Evolutionary conservation across 352 stramenopile genomes (phyloP), one percentile per base, ranked within the genome.

Genomic region (Phytophthora tubulina): DNA sequence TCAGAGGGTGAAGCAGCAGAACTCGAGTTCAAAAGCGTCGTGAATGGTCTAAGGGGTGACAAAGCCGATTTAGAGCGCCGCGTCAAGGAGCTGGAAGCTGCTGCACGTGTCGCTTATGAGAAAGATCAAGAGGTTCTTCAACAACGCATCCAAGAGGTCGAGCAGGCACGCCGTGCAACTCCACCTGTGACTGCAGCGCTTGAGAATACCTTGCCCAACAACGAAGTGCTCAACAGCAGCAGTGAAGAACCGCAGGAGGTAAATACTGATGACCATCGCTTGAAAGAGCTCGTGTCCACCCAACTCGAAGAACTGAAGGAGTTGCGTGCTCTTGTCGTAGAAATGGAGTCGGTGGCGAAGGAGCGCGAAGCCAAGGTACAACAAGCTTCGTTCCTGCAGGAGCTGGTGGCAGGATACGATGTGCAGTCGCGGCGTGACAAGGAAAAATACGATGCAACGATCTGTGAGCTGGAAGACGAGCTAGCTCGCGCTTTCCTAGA

Each of bases 391-490:
- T 70, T 70, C 33, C 50, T 84, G 17, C 62, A 84, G 45, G 67
- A 81, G 27, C 32, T 72, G 17, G 66, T 84, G 48, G 62, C 70
- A 30, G 48, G 54, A 14, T 71, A 65, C 53, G 57, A 78, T 56
- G 44, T 72, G 32, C 51, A 85, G 49, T 65, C 57, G 30, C 60
- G 56, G 46, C 63, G 52, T 72, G 44, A 79, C 31, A 75, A 76
- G 46, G 66, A 73, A 7, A 89, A 87, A 36, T 67, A 63, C 35
- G 76, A 83, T 49, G 56, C 67, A 14, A 85, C 64, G 0, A 69
- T 91, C n/a, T 63, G 72, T 6, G 76, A 88, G 56, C 65, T 90
- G 4, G 80, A 91, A 62, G 72, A 77, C n/a, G 79, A 89, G 53
- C 66, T 91, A 56, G 75, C 79, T 0, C 79, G 76, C 4, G 80